A percentile compares a stretch with the other conserved stretches of the same genome.
phyloP scores from a whole-genome alignment of 495 filamentous ascomycete genomes.

The Aspergillus campestris region DNA sequence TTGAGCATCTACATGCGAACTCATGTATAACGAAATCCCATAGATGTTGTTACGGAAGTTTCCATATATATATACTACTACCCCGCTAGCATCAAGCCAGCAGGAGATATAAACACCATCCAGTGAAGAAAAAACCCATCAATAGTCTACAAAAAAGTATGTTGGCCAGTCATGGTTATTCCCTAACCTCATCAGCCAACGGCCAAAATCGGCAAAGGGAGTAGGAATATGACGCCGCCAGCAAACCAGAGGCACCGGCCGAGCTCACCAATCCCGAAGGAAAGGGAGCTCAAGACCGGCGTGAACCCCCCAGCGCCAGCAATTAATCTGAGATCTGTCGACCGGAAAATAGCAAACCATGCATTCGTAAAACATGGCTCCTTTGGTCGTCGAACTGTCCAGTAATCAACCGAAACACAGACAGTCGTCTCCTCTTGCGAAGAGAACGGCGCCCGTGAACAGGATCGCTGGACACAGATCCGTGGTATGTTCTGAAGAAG shows the following conservation, averaged over 20 bases:
- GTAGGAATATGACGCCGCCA: conserved; percentile 80
- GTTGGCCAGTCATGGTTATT: conserved; percentile 77
- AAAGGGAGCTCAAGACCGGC: conserved; percentile 62
- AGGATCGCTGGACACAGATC: conserved; percentile 83
- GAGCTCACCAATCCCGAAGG: conserved; percentile 50
- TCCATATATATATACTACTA: too few species aligned
- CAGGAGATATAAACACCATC: too few species aligned
- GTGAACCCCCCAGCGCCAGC: conserved; percentile 28
- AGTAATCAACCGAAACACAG: conserved; percentile 64
- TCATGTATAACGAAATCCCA: too few species aligned
- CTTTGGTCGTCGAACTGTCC: conserved; percentile 77
- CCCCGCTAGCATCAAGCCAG: too few species aligned
- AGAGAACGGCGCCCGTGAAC: conserved; percentile 37
- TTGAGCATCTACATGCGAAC: too few species aligned
- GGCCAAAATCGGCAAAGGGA: conserved; percentile 66
- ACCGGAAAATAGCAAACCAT: conserved; percentile 72
- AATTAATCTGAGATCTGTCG: conserved; percentile 86
- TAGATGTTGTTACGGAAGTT: too few species aligned
- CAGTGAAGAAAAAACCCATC: too few species aligned
- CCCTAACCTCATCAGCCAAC: conserved; percentile 74
- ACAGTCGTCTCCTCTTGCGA: conserved; percentile 22
- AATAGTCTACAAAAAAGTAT: conserved; percentile 31
- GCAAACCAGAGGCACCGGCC: conserved; percentile 47
- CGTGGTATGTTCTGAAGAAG: conserved; percentile 43
- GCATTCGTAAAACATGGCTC: conserved; percentile 63